Percentiles rank a stretch among this genome's conserved stretches.
These are phyloP conservation scores for Metschnikowia shivogae DNA, from an alignment of 805 yeast species.

Conservation along the genomic window DNA sequence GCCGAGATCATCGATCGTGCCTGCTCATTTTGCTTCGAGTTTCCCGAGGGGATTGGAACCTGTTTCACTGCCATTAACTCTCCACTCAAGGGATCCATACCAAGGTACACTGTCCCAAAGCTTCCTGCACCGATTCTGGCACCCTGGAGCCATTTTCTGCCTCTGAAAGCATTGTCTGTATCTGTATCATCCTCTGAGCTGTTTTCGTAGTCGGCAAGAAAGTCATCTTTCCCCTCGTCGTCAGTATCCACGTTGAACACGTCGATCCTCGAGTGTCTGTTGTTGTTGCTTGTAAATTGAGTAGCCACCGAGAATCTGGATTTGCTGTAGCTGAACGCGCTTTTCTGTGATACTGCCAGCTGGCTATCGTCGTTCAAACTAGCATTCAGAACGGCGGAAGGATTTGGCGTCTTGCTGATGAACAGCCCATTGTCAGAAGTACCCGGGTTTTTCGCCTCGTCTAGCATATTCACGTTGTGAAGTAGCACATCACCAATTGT, in stretches of 20 bases:
- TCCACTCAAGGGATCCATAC: constrained; percentile 88
- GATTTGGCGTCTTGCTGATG: constrained; percentile 24
- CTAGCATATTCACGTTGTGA: constrained; percentile 53
- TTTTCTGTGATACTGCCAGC: constrained; percentile 8
- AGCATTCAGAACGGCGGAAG: constrained; percentile 9
- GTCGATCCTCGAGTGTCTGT: constrained; percentile 45
- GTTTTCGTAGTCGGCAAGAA: constrained; percentile 23
- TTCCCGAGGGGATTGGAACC: constrained; percentile 60
- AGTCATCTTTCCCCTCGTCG: constrained; percentile 12
- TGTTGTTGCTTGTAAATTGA: constrained; percentile 18
- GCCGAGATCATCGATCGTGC: constrained; percentile 66
- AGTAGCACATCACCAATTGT: constrained; percentile 65
- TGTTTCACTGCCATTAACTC: constrained; percentile 97
- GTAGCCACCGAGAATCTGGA: constrained; percentile 16
- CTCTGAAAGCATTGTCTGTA: constrained; percentile 23
- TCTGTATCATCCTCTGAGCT: constrained; percentile 31
- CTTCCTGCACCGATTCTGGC: constrained; percentile 92
- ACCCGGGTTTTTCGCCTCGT: constrained; percentile 33
- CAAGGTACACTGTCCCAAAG: constrained; percentile 89
- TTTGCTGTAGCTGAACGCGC: constrained; percentile 3
- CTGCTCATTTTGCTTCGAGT: constrained; percentile 26
- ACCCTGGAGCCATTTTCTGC: constrained; percentile 79
- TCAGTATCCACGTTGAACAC: constrained; percentile 17
- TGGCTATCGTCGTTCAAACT: constrained; percentile 6
- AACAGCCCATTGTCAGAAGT: constrained; percentile 24